Evolutionary conservation across 192 early-diverging fungal species (phyloP), one percentile per base, ranked within the genome.

Genomic region (Backusella morwellensis): DNA sequence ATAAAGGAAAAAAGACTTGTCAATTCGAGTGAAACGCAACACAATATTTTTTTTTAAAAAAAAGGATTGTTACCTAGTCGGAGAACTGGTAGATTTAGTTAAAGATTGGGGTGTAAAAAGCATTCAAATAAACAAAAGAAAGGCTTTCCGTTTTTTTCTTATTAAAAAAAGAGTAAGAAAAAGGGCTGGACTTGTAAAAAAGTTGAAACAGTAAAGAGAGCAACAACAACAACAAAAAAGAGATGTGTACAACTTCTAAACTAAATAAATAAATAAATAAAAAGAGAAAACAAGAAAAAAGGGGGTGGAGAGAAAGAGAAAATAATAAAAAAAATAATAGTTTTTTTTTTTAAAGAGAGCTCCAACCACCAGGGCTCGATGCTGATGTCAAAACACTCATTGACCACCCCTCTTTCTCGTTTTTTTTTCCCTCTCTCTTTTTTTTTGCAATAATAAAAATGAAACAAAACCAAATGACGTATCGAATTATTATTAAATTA

Each of bases 21-120:
- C 67, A 68, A 68, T 35, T 35, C 35, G 15, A 35, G 67, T 68
- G 67, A 68, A 68, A 68, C 67, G 67, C 67, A 68, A 68, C 67
- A 68, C 67, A 74, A 74, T 74, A 63, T 29, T 29, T 63, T 23
- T 26, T 26, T 63, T 11, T 4, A 12, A 63, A 29, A 59, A 26
- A 63, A 40, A 26, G 29, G 56, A 26, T 29, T 23, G 56, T 63
- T 63, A 63, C 56, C 56, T 63, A 63, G 56, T 63, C 56, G 56
- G 56, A 63, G 56, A 63, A 63, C 56, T 63, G 56, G 56, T 26
- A 63, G 56, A 63, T 63, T 63, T 63, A 63, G 56, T 29, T 63
- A 63, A 63, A 29, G 56, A 63, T 63, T 63, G 56, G 56, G 56
- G 56, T 63, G 56, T 63, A 63, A 29, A 29, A 29, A 29, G 56